Conservation (phyloP, 179 eudicot species). For the Gypsophila paniculata region DNA sequence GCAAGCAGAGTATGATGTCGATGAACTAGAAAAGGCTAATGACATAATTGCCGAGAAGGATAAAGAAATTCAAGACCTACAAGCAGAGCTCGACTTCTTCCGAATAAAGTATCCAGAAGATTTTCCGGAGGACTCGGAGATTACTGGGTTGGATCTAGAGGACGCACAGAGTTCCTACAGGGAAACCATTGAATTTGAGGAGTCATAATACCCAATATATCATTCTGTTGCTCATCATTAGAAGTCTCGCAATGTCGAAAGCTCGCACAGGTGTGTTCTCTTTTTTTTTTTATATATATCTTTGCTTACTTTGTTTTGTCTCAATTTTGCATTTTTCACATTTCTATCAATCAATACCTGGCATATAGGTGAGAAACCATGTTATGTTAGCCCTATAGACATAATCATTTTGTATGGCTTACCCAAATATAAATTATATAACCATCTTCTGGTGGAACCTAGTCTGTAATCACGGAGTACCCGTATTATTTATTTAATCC, state of each 20-base stretch:
- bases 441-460: background rate
- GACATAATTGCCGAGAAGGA: constrained; percentile 63
- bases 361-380: background rate
- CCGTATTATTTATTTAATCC: background rate
- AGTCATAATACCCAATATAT: constrained; percentile 18
- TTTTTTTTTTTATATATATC: background rate
- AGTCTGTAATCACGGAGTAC: background rate
- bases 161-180: constrained; percentile 14
- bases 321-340: background rate
- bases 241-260: constrained; percentile 15
- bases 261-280: constrained; percentile 21
- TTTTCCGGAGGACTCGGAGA: constrained; percentile 35
- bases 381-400: background rate
- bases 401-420: background rate
- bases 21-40: constrained; percentile 59
- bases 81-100: constrained; percentile 53
- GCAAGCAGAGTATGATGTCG: constrained; percentile 71
- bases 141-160: constrained; percentile 9
- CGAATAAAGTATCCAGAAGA: constrained; percentile 50
- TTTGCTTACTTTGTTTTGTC: background rate
- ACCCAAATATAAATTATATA: background rate
- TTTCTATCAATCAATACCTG: background rate
- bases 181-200: constrained; percentile 17
- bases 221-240: constrained; percentile 10
- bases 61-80: constrained; percentile 68